Base-by-base conservation (phyloP, 1,139 yeast genomes). In the Blastobotrys proliferans region DNA sequence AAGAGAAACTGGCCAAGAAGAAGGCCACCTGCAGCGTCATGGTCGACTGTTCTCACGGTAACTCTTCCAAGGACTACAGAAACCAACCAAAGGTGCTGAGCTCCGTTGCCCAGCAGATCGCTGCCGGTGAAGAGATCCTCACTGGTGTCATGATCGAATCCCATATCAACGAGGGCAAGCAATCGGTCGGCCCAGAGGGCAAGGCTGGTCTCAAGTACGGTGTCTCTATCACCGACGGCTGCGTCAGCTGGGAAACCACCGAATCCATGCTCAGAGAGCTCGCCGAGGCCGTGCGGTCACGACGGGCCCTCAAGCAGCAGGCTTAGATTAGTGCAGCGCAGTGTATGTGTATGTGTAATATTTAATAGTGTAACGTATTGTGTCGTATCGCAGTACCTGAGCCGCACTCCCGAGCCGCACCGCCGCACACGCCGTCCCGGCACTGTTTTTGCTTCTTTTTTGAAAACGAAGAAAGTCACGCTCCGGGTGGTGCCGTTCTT, bases 1-100 rank as follows among this genome's bases (percentile, higher is more conserved):
- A 88, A 70, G 74, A 70, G 44, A 76, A 77, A 58, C 66, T 81
- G 43, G 71, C 67, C 3, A 55, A 55, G 26, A 45, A 53, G 20
- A 63, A 63, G 38, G 56, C 60, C 21, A 56, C 49, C 46, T 75
- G 70, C 50, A 73, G 73, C 43, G 73, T 88, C 56, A 90, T 92
- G 97, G 82, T 92, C 53, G 98, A 92, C 69, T 92, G 96, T 69
- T 88, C 97, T 41, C 98, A 92, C 68, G 98, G 95, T 58, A 92
- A 92, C 74, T 88, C 97, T 31, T 79, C 74, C 66, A 92, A 92
- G 72, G 95, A 92, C 68, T 88, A 78, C 82, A 77, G 83, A 66
- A 90, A 90, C 70, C 98, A 92, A 70, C 96, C 97, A 45, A 80
- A 76, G 66, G 97, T 90, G 17, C 80, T 84, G 56, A 72, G 73